Evolutionary conservation across 2,329 filamentous ascomycete species (phyloP), one percentile per base, ranked within the genome.

Genomic region (Periconia macrospinosa): DNA sequence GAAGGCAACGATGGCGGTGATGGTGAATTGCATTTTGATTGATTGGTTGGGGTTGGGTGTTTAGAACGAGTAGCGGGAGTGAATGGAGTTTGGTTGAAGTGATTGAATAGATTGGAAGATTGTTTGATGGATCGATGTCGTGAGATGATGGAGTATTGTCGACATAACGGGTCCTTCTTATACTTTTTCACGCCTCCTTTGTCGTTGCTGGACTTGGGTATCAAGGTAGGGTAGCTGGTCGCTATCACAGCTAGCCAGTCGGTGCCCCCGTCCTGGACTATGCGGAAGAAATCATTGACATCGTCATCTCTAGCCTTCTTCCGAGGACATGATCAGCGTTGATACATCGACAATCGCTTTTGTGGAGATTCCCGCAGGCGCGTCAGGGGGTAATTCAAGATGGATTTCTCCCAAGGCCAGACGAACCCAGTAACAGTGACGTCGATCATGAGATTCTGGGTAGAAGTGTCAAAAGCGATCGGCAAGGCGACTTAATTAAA

Each of bases 21-120:
- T 59, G 62, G 68, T 54, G 70, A 69, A 73, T 44, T 63, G 68
- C 70, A 73, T 74, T 27, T 59, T 73, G 66, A 62, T 45, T 55
- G 46, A 37, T 49, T 50, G 41, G 19, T 46, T 58, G 46, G 35
- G 45, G 41, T 56, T 30, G 53, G 45, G 11, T 37, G 33, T 37
- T 37, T 50, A 58, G 49, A 33, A 27, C n/a, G 41, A 57, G 48
- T 53, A 51, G 52, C 30, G 18, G 30, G 40, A 35, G 60, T 45
- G 40, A 53, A 47, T 49, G 57, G 49, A 52, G 37, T 37, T 6
- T 37, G 11, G 47, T 41, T 45, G 44, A 50, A 42, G 27, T 54
- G 47, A 41, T 54, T 58, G 18, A 15, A 33, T 40, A 19, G 47
- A 45, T 47, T 54, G 51, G 58, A n/a, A n/a, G n/a, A 55, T 52